Base-by-base conservation (phyloP, 495 filamentous ascomycete species). In the Aspergillus diversus region DNA sequence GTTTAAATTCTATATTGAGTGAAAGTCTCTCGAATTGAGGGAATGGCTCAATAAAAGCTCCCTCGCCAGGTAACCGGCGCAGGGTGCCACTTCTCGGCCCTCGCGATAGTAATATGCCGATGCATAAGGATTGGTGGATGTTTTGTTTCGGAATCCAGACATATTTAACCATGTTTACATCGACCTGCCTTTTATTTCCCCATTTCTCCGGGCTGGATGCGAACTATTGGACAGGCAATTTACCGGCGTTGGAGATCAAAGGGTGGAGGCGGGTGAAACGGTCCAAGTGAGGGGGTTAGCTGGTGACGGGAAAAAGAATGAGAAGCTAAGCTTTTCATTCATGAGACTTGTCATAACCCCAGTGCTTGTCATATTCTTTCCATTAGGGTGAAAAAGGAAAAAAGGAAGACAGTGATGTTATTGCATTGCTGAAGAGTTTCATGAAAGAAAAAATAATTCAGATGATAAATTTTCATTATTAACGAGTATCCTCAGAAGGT, bases 41-140 rank as follows among this genome's bases (percentile, higher is more conserved):
- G 51, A 33, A n/a, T 50, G 34, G 21, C 16, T 16, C 56, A 47
- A 46, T 58, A 34, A 7, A 31, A 58, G n/a, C 48, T 7, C 17
- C 15, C 32, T 31, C 7, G 1, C 39, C 16, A 48, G 31, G 39
- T n/a, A 16, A 48, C 39, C 33, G 13, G 47, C 15, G 34, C 11
- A 48, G 21, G 21, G 32, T 48, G 31, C 12, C 16, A 42, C 21
- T 48, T n/a, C 63, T 72, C 68, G 67, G 67, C 57, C 33, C 55
- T 73, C 71, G 71, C 64, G 57, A 42, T 66, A 72, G 63, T 16
- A 21, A 67, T 69, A 67, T 46, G 42, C 70, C 70, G 70, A 59
- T 21, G 27, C 31, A 43, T 46, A 54, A 51, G 67, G 69, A 73
- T 73, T 73, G 71, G 71, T 72, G 71, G 69, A 73, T 71, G 64